Base-by-base conservation (phyloP, 1,284 basidiomycete genomes). In the Cryptococcus sp. region DNA sequence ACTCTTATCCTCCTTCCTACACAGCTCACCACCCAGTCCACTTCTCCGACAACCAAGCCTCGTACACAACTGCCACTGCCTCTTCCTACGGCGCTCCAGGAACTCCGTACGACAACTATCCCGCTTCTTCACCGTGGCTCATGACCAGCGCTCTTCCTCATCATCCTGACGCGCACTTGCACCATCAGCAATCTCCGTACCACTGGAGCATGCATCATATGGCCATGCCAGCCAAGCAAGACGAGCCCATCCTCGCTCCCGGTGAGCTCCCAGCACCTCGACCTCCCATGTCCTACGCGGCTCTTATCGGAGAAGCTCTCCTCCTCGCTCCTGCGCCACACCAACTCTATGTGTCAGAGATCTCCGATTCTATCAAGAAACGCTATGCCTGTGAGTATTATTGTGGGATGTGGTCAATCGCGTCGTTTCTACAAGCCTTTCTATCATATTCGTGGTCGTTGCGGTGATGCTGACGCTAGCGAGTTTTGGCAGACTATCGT, bases 331-430 rank as follows among this genome's bases (percentile, higher is more conserved):
- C 68, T 11, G 64, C 71, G 1, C 76, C 77, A 10, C 73, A 78
- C 61, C 75, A 76, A 43, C 66, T 79, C 47, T 76, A 75, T 47
- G 75, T 78, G 1, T 73, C 74, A 3, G 75, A 78, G 58, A 76
- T 79, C 42, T 75, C 76, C 10, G 76, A 78, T 43, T 65, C 63
- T 11, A 75, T 78, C 66, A 78, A 76, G 67, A 63, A 62, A 47
- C 63, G 70, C 25, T 75, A 78, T 55, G 57, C 69, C 16, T 76
- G 76, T 78, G 63, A 74, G 76, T 78, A 10, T 0, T 17, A 25
- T 10, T 35, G 30, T 13, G 30, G 13, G 2, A 35, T 13, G 8
- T 35, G 8, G 30, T 35, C 13, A 8, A 35, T 35, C 30, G 13
- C 8, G 13, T 35, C 30, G 10, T 10, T 10, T 3, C 30, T 5